A percentile compares a stretch with the other conserved stretches of the same genome.
phyloP scores from a whole-genome alignment of 2,329 filamentous ascomycete species.

The Penicillium verrucosum region DNA sequence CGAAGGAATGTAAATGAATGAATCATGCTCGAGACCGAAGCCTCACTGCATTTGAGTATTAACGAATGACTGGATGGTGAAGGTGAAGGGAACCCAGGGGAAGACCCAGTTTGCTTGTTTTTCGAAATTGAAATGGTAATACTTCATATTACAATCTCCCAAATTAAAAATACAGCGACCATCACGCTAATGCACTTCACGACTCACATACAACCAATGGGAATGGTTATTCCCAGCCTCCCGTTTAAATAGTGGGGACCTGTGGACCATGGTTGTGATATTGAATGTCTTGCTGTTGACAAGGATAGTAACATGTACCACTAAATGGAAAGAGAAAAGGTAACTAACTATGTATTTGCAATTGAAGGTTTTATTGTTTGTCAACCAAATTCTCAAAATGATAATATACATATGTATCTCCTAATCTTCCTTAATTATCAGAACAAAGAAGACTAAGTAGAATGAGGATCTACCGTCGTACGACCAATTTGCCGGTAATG shows the following conservation, averaged over 20 bases:
- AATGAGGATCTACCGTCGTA: slow-evolving; percentile 12
- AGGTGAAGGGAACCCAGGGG: slow-evolving; percentile 1
- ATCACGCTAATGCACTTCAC: slow-evolving; percentile 2
- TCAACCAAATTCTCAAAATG: neutral
- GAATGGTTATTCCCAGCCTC: neutral
- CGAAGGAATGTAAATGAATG: slow-evolving; percentile 18
- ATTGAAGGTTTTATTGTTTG: neutral
- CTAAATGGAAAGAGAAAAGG: neutral
- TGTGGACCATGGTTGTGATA: neutral
- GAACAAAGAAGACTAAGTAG: slow-evolving; percentile 1
- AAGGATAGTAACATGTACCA: neutral
- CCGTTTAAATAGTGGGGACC: slow-evolving; percentile 4
- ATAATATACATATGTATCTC: neutral
- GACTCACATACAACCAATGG: slow-evolving; percentile 2
- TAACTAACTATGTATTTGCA: neutral
- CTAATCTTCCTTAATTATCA: neutral
- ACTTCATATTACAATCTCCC: neutral
- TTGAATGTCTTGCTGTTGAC: neutral
- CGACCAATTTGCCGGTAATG: slow-evolving; percentile 6
- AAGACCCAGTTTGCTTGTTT: slow-evolving; percentile 2
- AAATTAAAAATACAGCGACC: slow-evolving; percentile 4
- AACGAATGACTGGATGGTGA: slow-evolving; percentile 31
- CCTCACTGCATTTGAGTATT: slow-evolving; percentile 18
- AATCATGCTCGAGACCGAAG: slow-evolving; percentile 16
- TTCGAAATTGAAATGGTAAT: slow-evolving; percentile 1